phyloP scores from a whole-genome alignment of 2,329 filamentous ascomycete species.

The Calonectria pseudoturangicola region DNA sequence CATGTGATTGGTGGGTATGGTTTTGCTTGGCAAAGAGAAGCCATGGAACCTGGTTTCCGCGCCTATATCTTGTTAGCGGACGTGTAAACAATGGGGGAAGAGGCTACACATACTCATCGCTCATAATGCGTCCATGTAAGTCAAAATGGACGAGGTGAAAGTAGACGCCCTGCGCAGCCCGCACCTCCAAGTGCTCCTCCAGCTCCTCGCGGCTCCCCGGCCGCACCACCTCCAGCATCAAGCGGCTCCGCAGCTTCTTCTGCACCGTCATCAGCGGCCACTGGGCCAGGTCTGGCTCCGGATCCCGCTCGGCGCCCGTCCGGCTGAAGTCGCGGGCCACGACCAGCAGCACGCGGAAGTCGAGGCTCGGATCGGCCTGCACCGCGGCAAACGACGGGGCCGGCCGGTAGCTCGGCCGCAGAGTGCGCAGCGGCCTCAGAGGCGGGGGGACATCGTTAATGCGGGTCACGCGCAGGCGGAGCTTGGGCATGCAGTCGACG shows the following conservation, averaged over 20 bases:
- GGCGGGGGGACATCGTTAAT: constrained; percentile 7
- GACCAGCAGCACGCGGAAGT: constrained; percentile 36
- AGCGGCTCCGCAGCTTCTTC: constrained; percentile 31
- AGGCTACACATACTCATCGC: constrained; percentile 20
- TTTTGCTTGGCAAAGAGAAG: constrained; percentile 37
- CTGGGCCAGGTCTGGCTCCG: constrained; percentile 34
- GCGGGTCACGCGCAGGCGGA: constrained; percentile 34
- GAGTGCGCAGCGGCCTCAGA: not conserved
- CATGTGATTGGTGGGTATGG: constrained; percentile 11
- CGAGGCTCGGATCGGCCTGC: constrained; percentile 31
- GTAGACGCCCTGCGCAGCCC: constrained; percentile 23
- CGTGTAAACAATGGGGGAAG: not conserved
- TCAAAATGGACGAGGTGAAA: constrained; percentile 38
- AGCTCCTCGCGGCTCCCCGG: constrained; percentile 37
- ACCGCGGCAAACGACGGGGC: constrained; percentile 18
- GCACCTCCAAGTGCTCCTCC: constrained; percentile 29
- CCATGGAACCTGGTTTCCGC: constrained; percentile 32
- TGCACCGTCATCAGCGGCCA: constrained; percentile 39
- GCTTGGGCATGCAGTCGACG: constrained; percentile 13
- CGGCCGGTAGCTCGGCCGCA: not conserved
- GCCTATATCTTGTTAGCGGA: constrained; percentile 10
- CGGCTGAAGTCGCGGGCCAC: constrained; percentile 37
- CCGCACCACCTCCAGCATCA: constrained; percentile 38
- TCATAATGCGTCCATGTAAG: constrained; percentile 31
- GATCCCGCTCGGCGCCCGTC: constrained; percentile 29